phyloP scores from a whole-genome alignment of 768 basidiomycete species.

The Tremella fuciformis region DNA sequence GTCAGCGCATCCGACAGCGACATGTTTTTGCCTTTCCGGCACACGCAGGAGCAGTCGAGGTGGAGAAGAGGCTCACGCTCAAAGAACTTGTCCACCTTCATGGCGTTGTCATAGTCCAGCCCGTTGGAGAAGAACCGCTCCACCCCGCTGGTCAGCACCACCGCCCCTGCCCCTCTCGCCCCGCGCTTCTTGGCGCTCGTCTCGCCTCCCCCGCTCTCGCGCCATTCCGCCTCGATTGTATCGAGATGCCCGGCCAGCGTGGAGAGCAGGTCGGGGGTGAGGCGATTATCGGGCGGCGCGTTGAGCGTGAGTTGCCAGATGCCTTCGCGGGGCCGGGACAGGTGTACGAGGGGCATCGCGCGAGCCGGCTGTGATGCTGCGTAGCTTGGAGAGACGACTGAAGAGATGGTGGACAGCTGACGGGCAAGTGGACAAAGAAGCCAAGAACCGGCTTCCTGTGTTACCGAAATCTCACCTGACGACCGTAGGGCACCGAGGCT shows the following conservation, averaged over 20 bases:
- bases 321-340: conserved; percentile 32
- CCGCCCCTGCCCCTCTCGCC: conserved; percentile 39
- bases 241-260: conserved; percentile 45
- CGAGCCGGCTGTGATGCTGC: background rate
- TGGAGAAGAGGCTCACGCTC: conserved; percentile 32
- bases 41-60: background rate
- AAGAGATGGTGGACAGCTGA: background rate
- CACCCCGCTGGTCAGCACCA: conserved; percentile 44
- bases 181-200: conserved; percentile 31
- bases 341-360: conserved; percentile 22
- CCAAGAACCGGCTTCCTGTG: too few species aligned
- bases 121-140: conserved; percentile 52
- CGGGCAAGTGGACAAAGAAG: too few species aligned
- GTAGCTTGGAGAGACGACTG: background rate
- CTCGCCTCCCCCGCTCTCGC: conserved; percentile 31
- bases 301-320: conserved; percentile 46
- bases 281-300: conserved; percentile 52
- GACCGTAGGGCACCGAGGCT: too few species aligned
- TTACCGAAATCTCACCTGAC: too few species aligned
- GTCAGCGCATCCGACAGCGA: background rate
- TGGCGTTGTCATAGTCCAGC: conserved; percentile 47
- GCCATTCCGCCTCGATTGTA: conserved; percentile 51
- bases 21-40: too few species aligned
- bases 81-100: conserved; percentile 50
- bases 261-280: conserved; percentile 48